Base-by-base conservation (phyloP, 495 filamentous ascomycete genomes). In the Astrothelium subdiscretum region DNA sequence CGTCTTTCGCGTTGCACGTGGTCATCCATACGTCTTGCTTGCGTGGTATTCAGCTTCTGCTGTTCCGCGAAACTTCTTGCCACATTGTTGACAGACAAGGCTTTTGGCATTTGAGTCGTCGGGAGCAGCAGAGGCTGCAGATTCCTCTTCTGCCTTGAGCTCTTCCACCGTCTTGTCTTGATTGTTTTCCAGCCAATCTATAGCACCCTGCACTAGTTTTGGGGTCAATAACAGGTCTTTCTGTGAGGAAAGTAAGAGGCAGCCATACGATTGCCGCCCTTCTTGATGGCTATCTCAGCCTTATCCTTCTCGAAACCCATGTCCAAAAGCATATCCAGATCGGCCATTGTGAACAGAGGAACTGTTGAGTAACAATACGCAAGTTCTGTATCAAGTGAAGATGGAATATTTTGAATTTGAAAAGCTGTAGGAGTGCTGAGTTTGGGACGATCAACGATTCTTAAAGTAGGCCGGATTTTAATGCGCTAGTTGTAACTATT, bases 161-260 rank as follows among this genome's bases (percentile, higher is more conserved):
- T 92, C 86, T 15, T 95, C 90, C 32, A 92, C 67, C 1, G 87
- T 76, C 68, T 85, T 92, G 73, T 94, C 89, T 70, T 94, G 84
- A 65, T 91, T 95, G 66, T 85, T 78, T 70, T 95, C 94, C 11
- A 98, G 82, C 94, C 95, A 98, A 74, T 94, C 88, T 61, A 98
- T 77, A 61, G 92, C 92, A 67, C 86, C 88, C 72, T 92, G 85
- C 60, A 97, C 90, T 96, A 65, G 52, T 27, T 20, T 26, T 8
- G 20, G 32, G 65, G 67, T 65, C 26, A 66, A 35, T 35, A 60
- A 31, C 18, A n/a, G 48, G 35, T 2, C 18, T 54, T 31, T 62
- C 51, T 12, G 27, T 18, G 20, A 57, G 42, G 54, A 15, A 18
- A 13, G 48, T 20, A 2, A 20, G 24, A 54, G 15, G 60, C 63